Evolutionary conservation across 2,329 filamentous ascomycete species (phyloP).

Genomic region (Lachnellula cervina): DNA sequence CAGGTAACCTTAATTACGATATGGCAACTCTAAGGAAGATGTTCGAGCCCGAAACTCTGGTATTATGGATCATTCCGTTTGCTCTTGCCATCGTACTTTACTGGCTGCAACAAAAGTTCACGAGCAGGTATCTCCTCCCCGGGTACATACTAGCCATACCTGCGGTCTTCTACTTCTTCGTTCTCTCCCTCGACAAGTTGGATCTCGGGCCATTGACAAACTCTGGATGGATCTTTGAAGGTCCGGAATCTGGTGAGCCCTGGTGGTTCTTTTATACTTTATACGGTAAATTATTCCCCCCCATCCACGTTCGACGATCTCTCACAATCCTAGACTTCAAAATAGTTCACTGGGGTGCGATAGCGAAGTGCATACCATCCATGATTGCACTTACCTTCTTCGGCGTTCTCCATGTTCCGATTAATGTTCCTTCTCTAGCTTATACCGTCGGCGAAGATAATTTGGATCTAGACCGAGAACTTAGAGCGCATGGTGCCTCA

Average conservation of each 20-base stretch:
- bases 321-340: slow-evolving; percentile 58
- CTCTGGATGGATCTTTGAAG: slow-evolving; percentile 86
- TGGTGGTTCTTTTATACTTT: slow-evolving; percentile 98
- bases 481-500: slow-evolving; percentile 88
- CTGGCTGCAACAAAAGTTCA: slow-evolving; percentile 67
- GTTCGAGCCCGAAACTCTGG: slow-evolving; percentile 66
- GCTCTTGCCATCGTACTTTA: slow-evolving; percentile 71
- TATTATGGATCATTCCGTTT: slow-evolving; percentile 80
- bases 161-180: slow-evolving; percentile 71
- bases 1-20: slow-evolving; percentile 80
- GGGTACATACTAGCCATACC: slow-evolving; percentile 79
- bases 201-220: slow-evolving; percentile 62
- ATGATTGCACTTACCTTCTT: slow-evolving; percentile 99
- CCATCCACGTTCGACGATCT: slow-evolving; percentile 6
- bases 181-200: slow-evolving; percentile 63
- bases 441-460: slow-evolving; percentile 91
- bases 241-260: slow-evolving; percentile 76
- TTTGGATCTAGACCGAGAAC: slow-evolving; percentile 81
- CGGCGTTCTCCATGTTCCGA: slow-evolving; percentile 92
- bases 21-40: slow-evolving; percentile 71
- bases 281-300: slow-evolving; percentile 61
- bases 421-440: slow-evolving; percentile 92
- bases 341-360: slow-evolving; percentile 75
- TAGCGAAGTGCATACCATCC: slow-evolving; percentile 80
- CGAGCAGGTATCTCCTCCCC: slow-evolving; percentile 81